A percentile compares a stretch with the other conserved stretches of the same genome.
Conservation (phyloP, 2,329 filamentous ascomycete species). For the Diaporthe sp. region DNA sequence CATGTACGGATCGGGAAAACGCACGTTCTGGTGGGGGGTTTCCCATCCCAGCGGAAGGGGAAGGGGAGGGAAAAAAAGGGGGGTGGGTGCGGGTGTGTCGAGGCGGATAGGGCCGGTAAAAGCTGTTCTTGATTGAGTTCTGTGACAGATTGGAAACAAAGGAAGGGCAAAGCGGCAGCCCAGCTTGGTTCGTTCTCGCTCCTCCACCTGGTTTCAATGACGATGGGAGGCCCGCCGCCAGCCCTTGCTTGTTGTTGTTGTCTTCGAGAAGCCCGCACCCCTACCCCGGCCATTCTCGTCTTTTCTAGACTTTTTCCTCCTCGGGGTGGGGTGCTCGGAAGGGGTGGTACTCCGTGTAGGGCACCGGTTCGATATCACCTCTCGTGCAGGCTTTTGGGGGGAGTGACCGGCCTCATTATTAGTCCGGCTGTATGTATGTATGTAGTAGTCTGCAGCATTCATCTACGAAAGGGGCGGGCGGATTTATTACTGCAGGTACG, state of each 20-base stretch:
- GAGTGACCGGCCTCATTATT: background rate
- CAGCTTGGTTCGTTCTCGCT: constrained; percentile 30
- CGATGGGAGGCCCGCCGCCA: constrained; percentile 28
- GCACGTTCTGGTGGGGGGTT: constrained; percentile 3
- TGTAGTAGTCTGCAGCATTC: background rate
- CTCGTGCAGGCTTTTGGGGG: background rate
- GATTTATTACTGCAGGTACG: constrained; percentile 20
- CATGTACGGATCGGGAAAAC: constrained; percentile 1
- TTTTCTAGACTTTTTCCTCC: constrained; percentile 10
- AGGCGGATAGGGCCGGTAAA: constrained; percentile 1
- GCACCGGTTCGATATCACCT: background rate
- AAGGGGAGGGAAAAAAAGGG: background rate
- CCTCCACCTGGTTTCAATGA: constrained; percentile 35
- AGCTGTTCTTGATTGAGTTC: constrained; percentile 11
- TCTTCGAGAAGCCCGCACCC: constrained; percentile 2
- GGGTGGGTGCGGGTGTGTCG: background rate
- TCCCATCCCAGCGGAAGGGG: background rate
- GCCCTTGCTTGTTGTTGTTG: too few species aligned
- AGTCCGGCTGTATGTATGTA: too few species aligned
- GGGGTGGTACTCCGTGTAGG: background rate
- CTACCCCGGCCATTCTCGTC: constrained; percentile 15
- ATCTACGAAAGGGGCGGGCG: background rate
- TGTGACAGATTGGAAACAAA: constrained; percentile 40
- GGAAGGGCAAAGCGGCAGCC: constrained; percentile 5
- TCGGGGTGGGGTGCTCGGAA: background rate